Evolutionary conservation across 768 basidiomycete species (phyloP).

Genomic region (Kwoniella sp.): DNA sequence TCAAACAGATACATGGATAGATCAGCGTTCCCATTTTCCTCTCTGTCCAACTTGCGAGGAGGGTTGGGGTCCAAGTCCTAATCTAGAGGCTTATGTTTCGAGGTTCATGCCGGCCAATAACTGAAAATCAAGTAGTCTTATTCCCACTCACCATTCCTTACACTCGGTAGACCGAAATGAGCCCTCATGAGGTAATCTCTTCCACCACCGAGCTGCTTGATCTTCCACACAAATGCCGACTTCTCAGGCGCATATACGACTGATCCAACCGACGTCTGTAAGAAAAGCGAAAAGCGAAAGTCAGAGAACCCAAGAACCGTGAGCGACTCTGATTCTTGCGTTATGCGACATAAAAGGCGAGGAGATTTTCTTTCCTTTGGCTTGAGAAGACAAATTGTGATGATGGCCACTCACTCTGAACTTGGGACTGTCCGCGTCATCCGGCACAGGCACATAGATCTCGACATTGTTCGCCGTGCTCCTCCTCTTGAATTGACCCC

Average conservation of each 20-base stretch:
- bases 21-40: too few relatives aligned
- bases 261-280: conserved; percentile 85
- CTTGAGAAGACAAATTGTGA: too few relatives aligned
- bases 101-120: neutral
- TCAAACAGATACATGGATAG: too few relatives aligned
- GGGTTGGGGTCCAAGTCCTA: too few relatives aligned
- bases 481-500: conserved; percentile 95
- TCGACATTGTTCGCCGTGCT: conserved; percentile 98
- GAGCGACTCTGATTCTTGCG: too few relatives aligned
- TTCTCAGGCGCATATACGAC: conserved; percentile 98
- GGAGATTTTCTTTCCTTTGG: too few relatives aligned
- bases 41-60: too few relatives aligned
- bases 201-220: conserved; percentile 94
- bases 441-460: conserved; percentile 97
- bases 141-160: conserved; percentile 72
- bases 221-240: conserved; percentile 98
- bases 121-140: too few relatives aligned
- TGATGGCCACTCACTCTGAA: conserved; percentile 78
- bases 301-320: neutral
- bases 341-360: too few relatives aligned
- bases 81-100: too few relatives aligned
- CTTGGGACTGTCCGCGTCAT: conserved; percentile 96
- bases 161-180: conserved; percentile 93
- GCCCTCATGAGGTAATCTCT: conserved; percentile 98
- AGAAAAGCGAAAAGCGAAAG: neutral